Conservation (phyloP, 768 basidiomycete genomes). For the Tephrocybe sp. region DNA sequence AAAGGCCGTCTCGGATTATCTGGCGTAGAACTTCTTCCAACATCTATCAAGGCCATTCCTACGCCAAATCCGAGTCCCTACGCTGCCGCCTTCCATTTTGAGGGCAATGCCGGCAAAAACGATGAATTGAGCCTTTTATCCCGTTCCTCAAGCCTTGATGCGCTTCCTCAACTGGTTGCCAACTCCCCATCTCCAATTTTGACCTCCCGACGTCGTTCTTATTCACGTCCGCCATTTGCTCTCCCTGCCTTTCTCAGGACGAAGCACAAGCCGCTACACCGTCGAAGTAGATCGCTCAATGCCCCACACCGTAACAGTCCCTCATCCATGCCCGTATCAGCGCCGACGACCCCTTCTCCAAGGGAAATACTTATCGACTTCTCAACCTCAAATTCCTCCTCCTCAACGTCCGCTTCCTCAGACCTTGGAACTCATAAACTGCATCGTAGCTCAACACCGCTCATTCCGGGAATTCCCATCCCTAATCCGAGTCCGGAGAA, state of each 20-base stretch:
- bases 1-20: conserved; percentile 17
- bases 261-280: conserved; percentile 15
- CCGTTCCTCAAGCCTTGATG: conserved; percentile 22
- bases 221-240: conserved; percentile 13
- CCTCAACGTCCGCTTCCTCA: conserved; percentile 17
- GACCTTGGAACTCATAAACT: conserved; percentile 22
- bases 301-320: conserved; percentile 7
- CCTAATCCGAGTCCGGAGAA: conserved; percentile 12
- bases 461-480: conserved; percentile 22
- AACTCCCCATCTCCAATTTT: conserved; percentile 6
- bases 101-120: conserved; percentile 19
- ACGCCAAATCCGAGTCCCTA: conserved; percentile 14
- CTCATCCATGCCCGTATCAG: conserved; percentile 8
- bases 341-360: conserved; percentile 17
- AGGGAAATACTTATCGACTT: conserved; percentile 21
- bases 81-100: conserved; percentile 15
- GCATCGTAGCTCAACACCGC: conserved; percentile 13
- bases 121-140: conserved; percentile 12
- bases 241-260: conserved; percentile 12
- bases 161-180: conserved; percentile 10
- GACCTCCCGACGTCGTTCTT: conserved; percentile 12
- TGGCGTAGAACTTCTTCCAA: conserved; percentile 22
- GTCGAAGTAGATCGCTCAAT: conserved; percentile 21
- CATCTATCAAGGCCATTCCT: conserved; percentile 17
- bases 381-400: conserved; percentile 17